phyloP scores from a whole-genome alignment of 78 protist species.

The Cavenderia fasciculata region DNA sequence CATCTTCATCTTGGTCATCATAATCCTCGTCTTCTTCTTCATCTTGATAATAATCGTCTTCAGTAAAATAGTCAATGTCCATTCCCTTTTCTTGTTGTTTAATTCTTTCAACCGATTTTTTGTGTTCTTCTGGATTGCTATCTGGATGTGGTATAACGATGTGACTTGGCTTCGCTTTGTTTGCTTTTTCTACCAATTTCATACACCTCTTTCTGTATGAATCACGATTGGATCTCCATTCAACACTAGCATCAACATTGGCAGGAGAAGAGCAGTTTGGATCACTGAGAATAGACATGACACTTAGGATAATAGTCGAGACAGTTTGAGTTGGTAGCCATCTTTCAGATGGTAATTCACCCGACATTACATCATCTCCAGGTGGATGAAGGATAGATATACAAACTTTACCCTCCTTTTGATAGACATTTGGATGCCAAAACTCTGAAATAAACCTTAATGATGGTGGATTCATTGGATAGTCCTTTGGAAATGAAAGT shows the following conservation, averaged over 20 bases:
- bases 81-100: conserved; percentile 12
- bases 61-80: conserved; percentile 45
- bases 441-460: conserved; percentile 77
- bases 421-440: conserved; percentile 92
- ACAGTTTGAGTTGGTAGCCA: conserved; percentile 92
- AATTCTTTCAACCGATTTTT: conserved; percentile 66
- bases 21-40: conserved; percentile 40
- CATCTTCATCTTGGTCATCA: conserved; percentile 9
- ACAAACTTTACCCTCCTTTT: conserved; percentile 89
- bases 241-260: conserved; percentile 89
- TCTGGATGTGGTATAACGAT: conserved; percentile 81
- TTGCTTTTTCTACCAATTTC: conserved; percentile 54
- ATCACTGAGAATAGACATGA: conserved; percentile 86
- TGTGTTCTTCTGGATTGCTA: conserved; percentile 76
- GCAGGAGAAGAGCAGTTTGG: conserved; percentile 93
- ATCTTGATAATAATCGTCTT: conserved; percentile 2
- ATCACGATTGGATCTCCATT: conserved; percentile 36
- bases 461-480: conserved; percentile 88
- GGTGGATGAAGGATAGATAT: conserved; percentile 94
- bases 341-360: conserved; percentile 82
- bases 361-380: conserved; percentile 62
- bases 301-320: conserved; percentile 84
- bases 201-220: conserved; percentile 38
- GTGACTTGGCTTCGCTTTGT: conserved; percentile 40
- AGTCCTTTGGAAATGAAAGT: conserved; percentile 41